Percentiles rank a stretch among this genome's conserved stretches.
Conservation (phyloP, 441 rosid genomes). For the Brassica hybrid region DNA sequence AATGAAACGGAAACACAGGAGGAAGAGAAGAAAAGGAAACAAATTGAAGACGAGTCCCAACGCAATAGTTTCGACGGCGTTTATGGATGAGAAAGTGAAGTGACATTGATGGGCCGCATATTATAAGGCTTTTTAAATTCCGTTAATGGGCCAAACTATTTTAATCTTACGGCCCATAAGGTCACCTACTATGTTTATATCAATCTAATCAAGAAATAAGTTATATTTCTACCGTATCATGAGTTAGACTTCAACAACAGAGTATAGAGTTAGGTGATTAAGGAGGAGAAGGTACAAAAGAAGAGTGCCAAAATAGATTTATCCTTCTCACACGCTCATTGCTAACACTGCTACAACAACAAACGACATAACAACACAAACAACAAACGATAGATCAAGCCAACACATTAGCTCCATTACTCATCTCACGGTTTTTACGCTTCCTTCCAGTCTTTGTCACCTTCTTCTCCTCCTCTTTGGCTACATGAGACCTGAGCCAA, state of each 20-base stretch:
- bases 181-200: neutral
- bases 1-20: slow-evolving; percentile 21
- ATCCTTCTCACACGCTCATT: neutral
- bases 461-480: neutral
- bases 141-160: neutral
- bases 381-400: too few species aligned
- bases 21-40: neutral
- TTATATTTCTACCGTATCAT: neutral
- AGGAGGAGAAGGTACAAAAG: slow-evolving; percentile 13
- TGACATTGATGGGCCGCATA: slow-evolving; percentile 22
- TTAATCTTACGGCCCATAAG: slow-evolving; percentile 24
- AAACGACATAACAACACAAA: too few species aligned
- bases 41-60: slow-evolving; percentile 9
- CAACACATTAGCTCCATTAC: neutral
- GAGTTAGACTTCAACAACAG: neutral
- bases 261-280: neutral
- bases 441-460: neutral
- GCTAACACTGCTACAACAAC: neutral
- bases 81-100: neutral
- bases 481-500: slow-evolving; percentile 19
- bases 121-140: neutral
- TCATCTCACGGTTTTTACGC: neutral
- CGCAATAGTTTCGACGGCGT: slow-evolving; percentile 20
- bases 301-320: too few species aligned
- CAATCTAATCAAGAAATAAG: neutral